These are phyloP conservation scores for Leptodontidium sp. DNA, from an alignment of 2,329 filamentous ascomycete species.

Conservation along the genomic window DNA sequence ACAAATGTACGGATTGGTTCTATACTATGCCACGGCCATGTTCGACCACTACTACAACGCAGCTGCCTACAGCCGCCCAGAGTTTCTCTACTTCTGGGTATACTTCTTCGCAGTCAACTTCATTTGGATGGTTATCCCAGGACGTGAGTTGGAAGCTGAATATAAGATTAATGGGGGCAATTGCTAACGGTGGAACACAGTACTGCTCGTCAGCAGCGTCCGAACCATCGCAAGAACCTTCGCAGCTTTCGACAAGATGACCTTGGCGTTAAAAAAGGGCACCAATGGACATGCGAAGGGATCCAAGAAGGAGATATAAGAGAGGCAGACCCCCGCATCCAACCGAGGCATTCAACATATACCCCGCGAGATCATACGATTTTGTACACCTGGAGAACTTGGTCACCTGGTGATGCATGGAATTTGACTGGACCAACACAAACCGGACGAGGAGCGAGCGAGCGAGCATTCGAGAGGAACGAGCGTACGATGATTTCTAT, in stretches of 20 bases:
- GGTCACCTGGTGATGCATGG: constrained; percentile 11
- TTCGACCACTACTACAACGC: constrained; percentile 57
- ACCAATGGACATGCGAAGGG: constrained; percentile 18
- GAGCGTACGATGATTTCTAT: constrained; percentile 10
- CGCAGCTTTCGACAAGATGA: constrained; percentile 44
- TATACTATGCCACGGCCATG: constrained; percentile 69
- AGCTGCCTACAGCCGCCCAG: constrained; percentile 63
- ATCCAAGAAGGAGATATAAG: constrained; percentile 18
- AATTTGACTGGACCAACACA: not conserved
- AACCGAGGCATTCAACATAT: constrained; percentile 18
- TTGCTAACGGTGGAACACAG: constrained; percentile 9
- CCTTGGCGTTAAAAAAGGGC: constrained; percentile 17
- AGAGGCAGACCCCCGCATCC: not conserved
- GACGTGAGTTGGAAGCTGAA: constrained; percentile 52
- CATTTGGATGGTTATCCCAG: constrained; percentile 66
- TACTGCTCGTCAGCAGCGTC: constrained; percentile 46
- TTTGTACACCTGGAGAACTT: not conserved
- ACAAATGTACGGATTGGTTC: constrained; percentile 60
- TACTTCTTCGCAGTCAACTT: constrained; percentile 70
- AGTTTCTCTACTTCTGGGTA: constrained; percentile 68
- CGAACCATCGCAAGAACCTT: constrained; percentile 49
- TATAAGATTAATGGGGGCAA: too few species aligned
- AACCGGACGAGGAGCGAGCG: not conserved
- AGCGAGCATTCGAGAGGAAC: not conserved
- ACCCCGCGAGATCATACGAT: constrained; percentile 6